Evolutionary conservation across 805 yeast genomes (phyloP), one percentile per base, ranked within the genome.

Genomic region (Spathaspora arborariae): DNA sequence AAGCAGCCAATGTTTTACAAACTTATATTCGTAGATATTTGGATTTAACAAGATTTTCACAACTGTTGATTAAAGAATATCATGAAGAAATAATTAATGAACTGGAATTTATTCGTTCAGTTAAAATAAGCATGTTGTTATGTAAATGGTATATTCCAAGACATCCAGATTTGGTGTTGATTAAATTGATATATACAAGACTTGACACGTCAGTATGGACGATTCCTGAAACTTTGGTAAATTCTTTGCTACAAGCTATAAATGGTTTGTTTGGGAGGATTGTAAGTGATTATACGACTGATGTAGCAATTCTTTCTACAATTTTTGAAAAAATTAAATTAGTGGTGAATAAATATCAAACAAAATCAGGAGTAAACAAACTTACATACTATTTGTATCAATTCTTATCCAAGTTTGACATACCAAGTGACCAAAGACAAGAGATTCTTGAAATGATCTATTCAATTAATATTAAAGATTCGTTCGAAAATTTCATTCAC

Each of bases 1-100:
- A 63, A 33, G 78, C 88, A 1, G 81, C 81, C 0, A 46, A 53
- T 1, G 45, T 62, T 5, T 60, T 91, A 33, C 92, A 85, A 57
- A 56, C 69, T 2, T 58, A 68, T 10, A 67, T 81, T 8, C 64
- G 82, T 20, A 59, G 73, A 16, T 66, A 66, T 45, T 42, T 75
- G 5, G 71, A 68, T 7, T 58, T 67, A 18, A 53, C 56, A 20
- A 22, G 40, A 5, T 54, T 56, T 18, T 67, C 73, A 24, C 43
- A 33, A 10, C 37, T 30, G 2, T 3, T 56, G 6, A 45, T 48
- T 16, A 21, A 40, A 1, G 44, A 51, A 7, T 66, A 66, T 68
- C 4, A 38, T 8, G 16, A 36, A 13, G 47, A 10, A 15, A 11
- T 13, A 22, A 20, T 4, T 42, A 39, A 43, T 1, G 20, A 6